A percentile compares a stretch with the other conserved stretches of the same genome.
These are phyloP conservation scores for Cruciata laevipes DNA, from an alignment of 257 asterid species.

Conservation along the genomic window DNA sequence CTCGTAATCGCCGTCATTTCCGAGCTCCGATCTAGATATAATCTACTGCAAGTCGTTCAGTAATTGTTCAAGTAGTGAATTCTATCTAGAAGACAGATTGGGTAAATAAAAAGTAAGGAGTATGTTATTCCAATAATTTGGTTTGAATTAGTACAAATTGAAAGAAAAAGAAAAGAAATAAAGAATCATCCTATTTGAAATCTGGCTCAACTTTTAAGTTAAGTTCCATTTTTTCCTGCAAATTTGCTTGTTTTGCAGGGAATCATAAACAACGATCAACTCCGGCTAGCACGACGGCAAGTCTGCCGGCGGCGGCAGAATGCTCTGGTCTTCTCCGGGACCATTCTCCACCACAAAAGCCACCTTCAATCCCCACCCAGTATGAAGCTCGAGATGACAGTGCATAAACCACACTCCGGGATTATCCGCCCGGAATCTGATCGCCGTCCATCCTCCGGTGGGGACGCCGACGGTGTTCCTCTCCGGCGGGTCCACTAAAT, in stretches of 20 bases:
- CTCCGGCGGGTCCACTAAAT: slow-evolving; percentile 23
- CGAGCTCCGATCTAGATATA: no score
- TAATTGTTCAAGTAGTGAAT: no score
- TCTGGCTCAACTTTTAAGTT: not conserved
- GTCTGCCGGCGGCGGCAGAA: slow-evolving; percentile 80
- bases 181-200: not conserved
- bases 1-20: slow-evolving; percentile 27
- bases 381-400: slow-evolving; percentile 89
- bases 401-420: slow-evolving; percentile 55
- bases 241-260: slow-evolving; percentile 8
- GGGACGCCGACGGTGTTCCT: slow-evolving; percentile 24
- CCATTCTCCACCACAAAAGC: slow-evolving; percentile 92
- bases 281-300: slow-evolving; percentile 53
- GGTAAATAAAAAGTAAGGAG: not conserved
- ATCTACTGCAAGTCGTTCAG: no score
- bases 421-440: slow-evolving; percentile 24
- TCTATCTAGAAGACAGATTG: no score
- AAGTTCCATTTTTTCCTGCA: slow-evolving; percentile 4
- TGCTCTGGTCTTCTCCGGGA: slow-evolving; percentile 49
- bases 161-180: not conserved
- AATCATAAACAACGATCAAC: not conserved
- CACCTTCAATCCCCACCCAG: slow-evolving; percentile 82
- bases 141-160: slow-evolving; percentile 6
- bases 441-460: slow-evolving; percentile 24
- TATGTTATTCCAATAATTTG: slow-evolving; percentile 10